Conservation (phyloP, 139 green algal genomes). For the Micractinium sp. region DNA sequence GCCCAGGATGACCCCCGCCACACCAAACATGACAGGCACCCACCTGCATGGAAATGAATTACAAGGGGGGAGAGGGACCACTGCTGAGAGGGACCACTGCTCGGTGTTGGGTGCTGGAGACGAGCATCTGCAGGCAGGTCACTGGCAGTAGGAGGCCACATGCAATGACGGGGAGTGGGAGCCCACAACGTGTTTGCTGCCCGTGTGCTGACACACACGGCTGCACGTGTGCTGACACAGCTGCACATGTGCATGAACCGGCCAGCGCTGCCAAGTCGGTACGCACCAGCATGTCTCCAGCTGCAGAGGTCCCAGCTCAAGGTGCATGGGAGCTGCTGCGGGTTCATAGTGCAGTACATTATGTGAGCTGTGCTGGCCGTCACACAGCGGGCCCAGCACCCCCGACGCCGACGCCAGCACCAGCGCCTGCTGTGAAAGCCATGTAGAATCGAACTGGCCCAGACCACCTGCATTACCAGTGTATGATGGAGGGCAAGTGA, state of each 20-base stretch:
- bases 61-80: too few relatives aligned
- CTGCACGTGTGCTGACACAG: too few relatives aligned
- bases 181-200: too few relatives aligned
- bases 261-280: not conserved
- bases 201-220: too few relatives aligned
- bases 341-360: conserved; percentile 68
- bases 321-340: conserved; percentile 25
- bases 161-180: too few relatives aligned
- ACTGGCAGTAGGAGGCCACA: not conserved
- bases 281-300: conserved; percentile 64
- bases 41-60: conserved; percentile 39
- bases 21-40: conserved; percentile 73
- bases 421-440: conserved; percentile 29
- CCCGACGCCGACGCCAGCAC: conserved; percentile 45
- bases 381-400: conserved; percentile 69
- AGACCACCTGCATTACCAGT: not conserved
- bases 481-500: too few relatives aligned
- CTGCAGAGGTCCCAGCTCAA: not conserved
- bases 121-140: not conserved
- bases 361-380: conserved; percentile 62
- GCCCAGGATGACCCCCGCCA: conserved; percentile 71
- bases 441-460: not conserved
- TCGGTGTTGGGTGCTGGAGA: not conserved
- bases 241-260: not conserved
- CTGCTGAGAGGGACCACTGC: too few relatives aligned